phyloP scores from a whole-genome alignment of 2,329 filamentous ascomycete species.

The Neonectria faginata region DNA sequence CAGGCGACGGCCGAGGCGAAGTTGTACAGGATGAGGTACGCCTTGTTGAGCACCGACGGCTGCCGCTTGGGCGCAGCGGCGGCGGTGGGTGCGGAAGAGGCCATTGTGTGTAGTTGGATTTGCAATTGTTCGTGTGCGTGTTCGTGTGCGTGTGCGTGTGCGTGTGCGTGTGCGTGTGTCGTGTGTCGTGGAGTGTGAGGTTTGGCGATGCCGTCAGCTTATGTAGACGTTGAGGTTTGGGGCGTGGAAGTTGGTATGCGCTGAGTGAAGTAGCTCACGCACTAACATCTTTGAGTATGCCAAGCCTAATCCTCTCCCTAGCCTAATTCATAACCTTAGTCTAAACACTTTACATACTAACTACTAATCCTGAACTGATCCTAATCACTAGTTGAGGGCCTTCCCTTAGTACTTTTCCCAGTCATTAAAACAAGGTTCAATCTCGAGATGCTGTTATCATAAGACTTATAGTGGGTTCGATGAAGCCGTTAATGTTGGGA shows the following conservation, averaged over 20 bases:
- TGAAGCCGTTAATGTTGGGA: constrained; percentile 32
- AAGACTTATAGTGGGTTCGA: neutral
- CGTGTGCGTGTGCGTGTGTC: neutral
- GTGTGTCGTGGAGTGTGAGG: neutral
- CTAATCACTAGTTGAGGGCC: too few species aligned
- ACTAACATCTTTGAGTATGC: neutral
- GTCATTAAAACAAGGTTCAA: neutral
- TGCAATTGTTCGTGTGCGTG: neutral
- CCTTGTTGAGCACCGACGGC: constrained; percentile 59
- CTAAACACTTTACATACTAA: too few species aligned
- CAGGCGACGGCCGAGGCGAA: constrained; percentile 80
- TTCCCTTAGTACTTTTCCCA: neutral
- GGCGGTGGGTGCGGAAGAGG: constrained; percentile 34
- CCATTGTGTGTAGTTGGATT: constrained; percentile 33
- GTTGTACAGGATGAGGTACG: constrained; percentile 90
- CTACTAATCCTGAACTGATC: too few species aligned
- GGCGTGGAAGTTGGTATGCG: neutral
- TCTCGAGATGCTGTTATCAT: neutral
- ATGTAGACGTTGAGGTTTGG: neutral
- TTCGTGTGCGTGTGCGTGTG: too few species aligned
- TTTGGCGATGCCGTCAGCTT: neutral
- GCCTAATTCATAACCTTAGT: too few species aligned
- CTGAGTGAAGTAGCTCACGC: neutral
- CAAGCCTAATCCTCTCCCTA: neutral
- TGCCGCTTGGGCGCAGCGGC: constrained; percentile 36